These are phyloP conservation scores for Aspergillus hiratsukae DNA, from an alignment of 2,329 filamentous ascomycete species.

Conservation along the genomic window DNA sequence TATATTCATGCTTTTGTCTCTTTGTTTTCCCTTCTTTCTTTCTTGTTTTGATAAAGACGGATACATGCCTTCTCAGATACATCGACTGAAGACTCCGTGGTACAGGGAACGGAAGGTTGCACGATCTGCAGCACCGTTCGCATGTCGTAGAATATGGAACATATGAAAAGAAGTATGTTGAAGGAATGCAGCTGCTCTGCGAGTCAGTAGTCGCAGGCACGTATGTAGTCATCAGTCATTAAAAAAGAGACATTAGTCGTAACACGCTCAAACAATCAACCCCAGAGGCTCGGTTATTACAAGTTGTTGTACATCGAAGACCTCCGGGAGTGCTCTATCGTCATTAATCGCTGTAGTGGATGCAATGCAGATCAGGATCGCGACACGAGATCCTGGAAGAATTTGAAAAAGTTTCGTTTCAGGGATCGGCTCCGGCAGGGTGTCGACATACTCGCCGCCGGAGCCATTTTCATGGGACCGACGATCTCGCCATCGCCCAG, in stretches of 20 bases:
- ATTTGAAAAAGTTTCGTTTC: conserved; percentile 42
- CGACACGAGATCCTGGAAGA: conserved; percentile 41
- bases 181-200: conserved; percentile 27
- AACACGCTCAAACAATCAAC: conserved; percentile 18
- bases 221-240: conserved; percentile 23
- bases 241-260: conserved; percentile 30
- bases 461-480: conserved; percentile 70
- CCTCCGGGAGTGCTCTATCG: conserved; percentile 21
- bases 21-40: background rate
- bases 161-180: conserved; percentile 11
- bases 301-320: conserved; percentile 21
- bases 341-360: conserved; percentile 17
- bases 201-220: conserved; percentile 33
- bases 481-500: conserved; percentile 90
- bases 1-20: conserved; percentile 11
- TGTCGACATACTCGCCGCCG: conserved; percentile 39
- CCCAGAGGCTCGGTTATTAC: conserved; percentile 14
- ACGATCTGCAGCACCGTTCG: background rate
- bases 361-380: conserved; percentile 18
- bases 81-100: conserved; percentile 2
- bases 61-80: conserved; percentile 12
- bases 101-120: background rate
- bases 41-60: background rate
- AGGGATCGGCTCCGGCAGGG: conserved; percentile 35
- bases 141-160: conserved; percentile 7